Percentiles rank a stretch among this genome's conserved stretches.
These are phyloP conservation scores for Eucalyptus grandis DNA, from an alignment of 345 rosid genomes.

Conservation along the genomic window DNA sequence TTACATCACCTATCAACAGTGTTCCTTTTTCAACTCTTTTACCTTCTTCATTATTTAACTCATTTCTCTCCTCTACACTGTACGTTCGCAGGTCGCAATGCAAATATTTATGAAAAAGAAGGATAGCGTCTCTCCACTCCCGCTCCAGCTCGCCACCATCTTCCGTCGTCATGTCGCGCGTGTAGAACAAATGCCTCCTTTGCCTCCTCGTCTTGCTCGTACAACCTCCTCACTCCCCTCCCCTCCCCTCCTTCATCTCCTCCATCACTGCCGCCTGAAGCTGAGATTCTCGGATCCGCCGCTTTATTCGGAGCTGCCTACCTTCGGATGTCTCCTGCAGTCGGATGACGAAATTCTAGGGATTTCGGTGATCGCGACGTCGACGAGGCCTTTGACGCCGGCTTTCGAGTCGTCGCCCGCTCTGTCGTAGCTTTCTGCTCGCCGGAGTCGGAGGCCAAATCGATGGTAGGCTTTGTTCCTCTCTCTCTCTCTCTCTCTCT, in stretches of 20 bases:
- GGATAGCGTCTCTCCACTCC: too few species aligned
- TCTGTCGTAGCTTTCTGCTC: neutral
- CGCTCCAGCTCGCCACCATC: conserved; percentile 16
- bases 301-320: neutral
- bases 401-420: neutral
- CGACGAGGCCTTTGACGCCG: neutral
- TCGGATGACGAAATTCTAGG: neutral
- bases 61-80: neutral
- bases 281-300: neutral
- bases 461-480: neutral
- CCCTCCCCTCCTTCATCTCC: neutral
- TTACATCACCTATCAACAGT: accelerated
- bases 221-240: neutral
- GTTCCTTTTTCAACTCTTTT: neutral
- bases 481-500: too few species aligned
- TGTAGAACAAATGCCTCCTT: neutral
- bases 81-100: neutral
- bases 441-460: neutral
- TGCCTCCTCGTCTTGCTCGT: conserved; percentile 7
- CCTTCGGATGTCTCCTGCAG: neutral
- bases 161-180: neutral
- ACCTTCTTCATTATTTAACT: neutral
- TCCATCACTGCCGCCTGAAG: neutral
- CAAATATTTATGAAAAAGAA: neutral
- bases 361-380: neutral